Evolutionary conservation across 805 yeast species (phyloP).

Genomic region (Kodamaea fukazawae): DNA sequence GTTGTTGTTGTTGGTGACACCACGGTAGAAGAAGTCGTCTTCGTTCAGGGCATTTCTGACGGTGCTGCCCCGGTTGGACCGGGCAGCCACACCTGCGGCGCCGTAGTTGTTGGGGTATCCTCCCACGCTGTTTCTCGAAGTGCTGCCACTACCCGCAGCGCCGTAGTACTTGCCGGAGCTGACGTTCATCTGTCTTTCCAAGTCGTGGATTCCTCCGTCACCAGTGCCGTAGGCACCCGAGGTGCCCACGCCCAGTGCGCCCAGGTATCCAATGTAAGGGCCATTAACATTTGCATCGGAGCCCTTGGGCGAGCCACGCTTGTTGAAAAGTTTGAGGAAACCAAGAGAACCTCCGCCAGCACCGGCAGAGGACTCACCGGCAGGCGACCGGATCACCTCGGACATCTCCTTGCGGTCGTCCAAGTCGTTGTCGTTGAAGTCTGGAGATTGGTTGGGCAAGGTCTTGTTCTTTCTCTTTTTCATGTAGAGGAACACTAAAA

Average conservation of each 20-base stretch:
- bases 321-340: slow-evolving; percentile 10
- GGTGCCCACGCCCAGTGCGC: no score
- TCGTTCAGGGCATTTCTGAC: slow-evolving; percentile 8
- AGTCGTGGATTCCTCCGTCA: slow-evolving; percentile 20
- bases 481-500: slow-evolving; percentile 34
- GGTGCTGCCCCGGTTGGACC: slow-evolving; percentile 6
- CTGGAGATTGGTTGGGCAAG: slow-evolving; percentile 42
- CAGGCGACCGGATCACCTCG: slow-evolving; percentile 2
- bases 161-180: slow-evolving; percentile 16
- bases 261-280: slow-evolving; percentile 6
- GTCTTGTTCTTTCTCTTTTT: slow-evolving; percentile 27
- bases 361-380: slow-evolving; percentile 15
- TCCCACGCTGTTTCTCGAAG: slow-evolving; percentile 7
- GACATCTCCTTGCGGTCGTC: slow-evolving; percentile 17
- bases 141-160: slow-evolving; percentile 13
- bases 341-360: slow-evolving; percentile 6
- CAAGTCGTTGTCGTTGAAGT: slow-evolving; percentile 33
- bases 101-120: slow-evolving; percentile 8
- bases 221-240: slow-evolving; percentile 4
- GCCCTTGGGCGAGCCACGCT: not conserved
- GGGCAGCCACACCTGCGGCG: slow-evolving; percentile 11
- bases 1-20: slow-evolving; percentile 42
- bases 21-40: slow-evolving; percentile 42
- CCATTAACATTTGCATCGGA: slow-evolving; percentile 6
- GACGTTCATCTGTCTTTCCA: slow-evolving; percentile 25